Conservation (phyloP, 192 early-diverging fungal genomes). For the Coemansia sp. region DNA sequence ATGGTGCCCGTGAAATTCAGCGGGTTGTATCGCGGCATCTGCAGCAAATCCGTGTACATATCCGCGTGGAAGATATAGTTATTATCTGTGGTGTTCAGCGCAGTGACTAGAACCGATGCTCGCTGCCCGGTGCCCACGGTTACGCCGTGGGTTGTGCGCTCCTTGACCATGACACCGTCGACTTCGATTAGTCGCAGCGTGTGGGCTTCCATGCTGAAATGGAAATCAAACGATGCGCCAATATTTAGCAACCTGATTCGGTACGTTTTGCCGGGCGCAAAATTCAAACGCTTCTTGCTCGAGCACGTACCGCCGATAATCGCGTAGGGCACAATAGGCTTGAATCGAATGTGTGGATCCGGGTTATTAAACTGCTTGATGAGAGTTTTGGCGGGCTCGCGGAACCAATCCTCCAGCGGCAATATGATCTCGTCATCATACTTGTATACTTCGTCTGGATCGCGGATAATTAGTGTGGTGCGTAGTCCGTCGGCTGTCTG, state of each 20-base stretch:
- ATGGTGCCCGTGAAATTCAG: conserved; percentile 61
- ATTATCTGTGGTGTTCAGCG: conserved; percentile 51
- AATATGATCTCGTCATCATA: conserved; percentile 71
- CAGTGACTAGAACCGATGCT: conserved; percentile 72
- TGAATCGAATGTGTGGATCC: conserved; percentile 30
- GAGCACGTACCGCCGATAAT: conserved; percentile 58
- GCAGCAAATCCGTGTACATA: conserved; percentile 71
- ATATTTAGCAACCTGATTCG: conserved; percentile 77
- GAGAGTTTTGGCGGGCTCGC: conserved; percentile 55
- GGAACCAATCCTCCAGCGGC: conserved; percentile 72
- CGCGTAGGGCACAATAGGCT: conserved; percentile 26
- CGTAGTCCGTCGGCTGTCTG: conserved; percentile 81
- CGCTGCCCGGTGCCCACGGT: conserved; percentile 70
- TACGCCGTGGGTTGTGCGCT: conserved; percentile 54
- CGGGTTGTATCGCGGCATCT: conserved; percentile 53
- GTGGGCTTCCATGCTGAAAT: conserved; percentile 77
- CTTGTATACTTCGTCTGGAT: conserved; percentile 50
- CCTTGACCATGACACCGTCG: conserved; percentile 66
- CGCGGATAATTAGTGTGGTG: conserved; percentile 61
- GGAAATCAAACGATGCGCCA: conserved; percentile 68
- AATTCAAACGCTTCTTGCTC: conserved; percentile 51
- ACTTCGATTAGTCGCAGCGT: conserved; percentile 75
- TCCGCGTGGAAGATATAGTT: conserved; percentile 75
- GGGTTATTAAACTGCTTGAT: conserved; percentile 60
- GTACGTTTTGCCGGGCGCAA: conserved; percentile 75